Conservation (phyloP, 768 basidiomycete species). For the Neoboletus brunneissimus region DNA sequence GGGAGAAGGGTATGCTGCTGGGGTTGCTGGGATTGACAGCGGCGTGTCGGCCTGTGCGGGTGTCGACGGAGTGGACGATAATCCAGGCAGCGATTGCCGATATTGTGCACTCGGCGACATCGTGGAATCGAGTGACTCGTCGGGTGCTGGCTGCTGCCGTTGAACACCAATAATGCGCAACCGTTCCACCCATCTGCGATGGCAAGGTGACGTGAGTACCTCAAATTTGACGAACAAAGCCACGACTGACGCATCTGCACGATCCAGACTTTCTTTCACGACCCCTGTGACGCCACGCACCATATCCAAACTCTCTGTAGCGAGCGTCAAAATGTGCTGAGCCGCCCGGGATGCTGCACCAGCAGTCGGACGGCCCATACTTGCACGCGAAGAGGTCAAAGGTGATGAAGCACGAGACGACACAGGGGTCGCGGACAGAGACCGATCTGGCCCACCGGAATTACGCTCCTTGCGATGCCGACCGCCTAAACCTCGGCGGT, state of each 20-base stretch:
- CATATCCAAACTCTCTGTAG: slow-evolving; percentile 92
- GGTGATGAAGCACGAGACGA: slow-evolving; percentile 38
- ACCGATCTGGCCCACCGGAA: slow-evolving; percentile 34
- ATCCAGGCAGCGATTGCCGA: slow-evolving; percentile 25
- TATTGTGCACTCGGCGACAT: slow-evolving; percentile 7
- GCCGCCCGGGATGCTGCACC: slow-evolving; percentile 70
- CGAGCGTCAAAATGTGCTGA: slow-evolving; percentile 76
- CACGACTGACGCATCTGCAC: slow-evolving; percentile 72
- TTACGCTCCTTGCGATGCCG: slow-evolving; percentile 39
- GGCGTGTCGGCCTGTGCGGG: slow-evolving; percentile 28
- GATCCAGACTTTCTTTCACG: slow-evolving; percentile 82
- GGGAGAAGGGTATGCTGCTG: slow-evolving; percentile 23
- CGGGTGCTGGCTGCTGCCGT: slow-evolving; percentile 38
- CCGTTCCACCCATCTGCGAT: slow-evolving; percentile 75
- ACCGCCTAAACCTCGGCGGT: slow-evolving; percentile 16
- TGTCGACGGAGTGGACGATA: slow-evolving; percentile 32
- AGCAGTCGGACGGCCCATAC: slow-evolving; percentile 36
- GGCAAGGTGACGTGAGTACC: neutral
- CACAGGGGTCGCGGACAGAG: slow-evolving; percentile 29
- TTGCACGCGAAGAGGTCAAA: slow-evolving; percentile 23
- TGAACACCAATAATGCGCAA: slow-evolving; percentile 76
- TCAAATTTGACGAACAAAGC: neutral
- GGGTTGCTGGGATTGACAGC: slow-evolving; percentile 30
- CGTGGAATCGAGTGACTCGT: slow-evolving; percentile 15
- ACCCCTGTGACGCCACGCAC: slow-evolving; percentile 85